phyloP scores from a whole-genome alignment of 176 grass and related monocot species.

The Carex parvula region DNA sequence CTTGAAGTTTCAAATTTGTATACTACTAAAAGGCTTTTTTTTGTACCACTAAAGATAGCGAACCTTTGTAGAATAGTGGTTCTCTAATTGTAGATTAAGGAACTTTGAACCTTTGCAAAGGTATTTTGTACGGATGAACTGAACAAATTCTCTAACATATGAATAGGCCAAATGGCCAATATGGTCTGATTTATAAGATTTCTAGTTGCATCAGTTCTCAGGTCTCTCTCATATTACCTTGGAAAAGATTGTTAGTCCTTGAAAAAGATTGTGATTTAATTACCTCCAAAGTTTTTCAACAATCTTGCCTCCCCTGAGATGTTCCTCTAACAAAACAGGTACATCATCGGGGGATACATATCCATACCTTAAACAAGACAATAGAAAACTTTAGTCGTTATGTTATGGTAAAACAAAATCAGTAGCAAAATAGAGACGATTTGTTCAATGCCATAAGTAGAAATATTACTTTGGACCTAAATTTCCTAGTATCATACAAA shows the following conservation, averaged over 20 bases:
- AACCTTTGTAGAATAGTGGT: neutral
- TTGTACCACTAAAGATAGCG: neutral
- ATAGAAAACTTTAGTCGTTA: neutral
- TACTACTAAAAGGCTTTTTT: neutral
- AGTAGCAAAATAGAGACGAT: neutral
- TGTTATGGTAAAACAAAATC: neutral
- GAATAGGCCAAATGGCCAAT: neutral
- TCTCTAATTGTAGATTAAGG: too few relatives aligned
- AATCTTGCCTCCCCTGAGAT: slow-evolving; percentile 68
- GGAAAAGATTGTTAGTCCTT: neutral
- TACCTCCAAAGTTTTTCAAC: slow-evolving; percentile 88
- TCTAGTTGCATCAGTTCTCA: neutral
- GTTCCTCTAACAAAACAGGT: slow-evolving; percentile 57
- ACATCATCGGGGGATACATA: slow-evolving; percentile 94
- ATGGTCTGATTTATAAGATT: slow-evolving; percentile 8
- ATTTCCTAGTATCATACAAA: neutral
- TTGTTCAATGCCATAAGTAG: slow-evolving; percentile 7
- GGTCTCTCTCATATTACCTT: neutral
- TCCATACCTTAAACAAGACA: slow-evolving; percentile 68
- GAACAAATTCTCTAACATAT: slow-evolving; percentile 15
- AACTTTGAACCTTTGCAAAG: too few relatives aligned
- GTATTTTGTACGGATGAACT: neutral
- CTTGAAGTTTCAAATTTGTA: neutral
- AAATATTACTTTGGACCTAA: neutral
- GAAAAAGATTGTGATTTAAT: neutral